Percentiles rank a stretch among this genome's conserved stretches.
These are phyloP conservation scores for Collybia nuda DNA, from an alignment of 768 basidiomycete species.

Conservation along the genomic window DNA sequence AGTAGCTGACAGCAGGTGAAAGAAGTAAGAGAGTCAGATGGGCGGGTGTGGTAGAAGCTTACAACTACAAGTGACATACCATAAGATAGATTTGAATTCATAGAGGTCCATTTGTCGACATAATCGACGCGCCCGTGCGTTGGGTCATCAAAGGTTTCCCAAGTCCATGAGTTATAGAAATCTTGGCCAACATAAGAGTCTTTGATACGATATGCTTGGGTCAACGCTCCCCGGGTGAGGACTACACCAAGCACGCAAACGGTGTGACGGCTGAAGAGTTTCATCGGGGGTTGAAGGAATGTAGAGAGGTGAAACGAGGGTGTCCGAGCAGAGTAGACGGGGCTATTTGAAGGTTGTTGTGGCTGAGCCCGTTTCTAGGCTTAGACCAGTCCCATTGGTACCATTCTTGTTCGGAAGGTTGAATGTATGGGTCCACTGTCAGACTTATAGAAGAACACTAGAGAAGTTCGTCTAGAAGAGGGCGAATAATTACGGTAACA, in stretches of 20 bases:
- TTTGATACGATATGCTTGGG: conserved; percentile 8
- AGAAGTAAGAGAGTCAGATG: background rate
- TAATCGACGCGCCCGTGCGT: conserved; percentile 69
- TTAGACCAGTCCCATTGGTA: background rate
- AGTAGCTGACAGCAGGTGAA: conserved; percentile 24
- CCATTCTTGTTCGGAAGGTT: conserved; percentile 5
- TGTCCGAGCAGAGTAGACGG: background rate
- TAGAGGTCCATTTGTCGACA: conserved; percentile 42
- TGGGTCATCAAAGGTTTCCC: conserved; percentile 55
- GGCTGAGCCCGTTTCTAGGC: conserved; percentile 1
- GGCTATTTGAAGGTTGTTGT: background rate
- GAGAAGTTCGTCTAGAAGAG: background rate
- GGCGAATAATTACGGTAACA: no score
- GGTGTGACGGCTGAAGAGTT: background rate
- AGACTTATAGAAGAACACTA: background rate
- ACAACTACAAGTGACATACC: conserved; percentile 28
- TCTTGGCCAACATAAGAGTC: conserved; percentile 12
- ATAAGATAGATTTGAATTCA: conserved; percentile 41
- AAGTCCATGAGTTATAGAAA: conserved; percentile 49
- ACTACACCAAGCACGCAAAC: conserved; percentile 3
- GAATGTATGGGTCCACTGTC: conserved; percentile 1
- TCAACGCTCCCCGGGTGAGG: background rate
- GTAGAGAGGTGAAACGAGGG: background rate
- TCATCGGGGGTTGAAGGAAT: conserved; percentile 1
- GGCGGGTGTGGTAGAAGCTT: no score